phyloP scores from a whole-genome alignment of 805 yeast species.

The Metschnikowia matae region DNA sequence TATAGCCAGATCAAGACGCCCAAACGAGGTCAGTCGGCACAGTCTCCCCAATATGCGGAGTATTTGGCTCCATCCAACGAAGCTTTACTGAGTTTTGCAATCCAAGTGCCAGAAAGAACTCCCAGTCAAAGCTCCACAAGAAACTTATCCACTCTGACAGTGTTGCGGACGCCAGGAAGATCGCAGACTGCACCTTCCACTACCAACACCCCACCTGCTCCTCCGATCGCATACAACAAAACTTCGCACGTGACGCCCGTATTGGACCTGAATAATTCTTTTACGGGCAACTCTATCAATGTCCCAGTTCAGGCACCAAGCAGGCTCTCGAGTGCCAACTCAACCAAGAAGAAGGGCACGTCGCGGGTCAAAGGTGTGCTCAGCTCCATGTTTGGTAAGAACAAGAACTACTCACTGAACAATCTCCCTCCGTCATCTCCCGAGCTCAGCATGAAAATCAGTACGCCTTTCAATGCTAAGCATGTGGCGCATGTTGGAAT shows the following conservation, averaged over 20 bases:
- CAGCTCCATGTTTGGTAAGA: slow-evolving; percentile 46
- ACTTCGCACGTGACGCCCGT: slow-evolving; percentile 23
- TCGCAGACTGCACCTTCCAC: neutral
- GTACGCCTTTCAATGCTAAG: slow-evolving; percentile 88
- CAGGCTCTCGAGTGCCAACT: slow-evolving; percentile 4
- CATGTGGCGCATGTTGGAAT: slow-evolving; percentile 93
- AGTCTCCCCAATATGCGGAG: neutral
- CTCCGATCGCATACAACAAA: slow-evolving; percentile 4
- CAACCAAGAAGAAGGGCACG: slow-evolving; percentile 33
- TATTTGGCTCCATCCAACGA: neutral
- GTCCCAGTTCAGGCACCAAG: slow-evolving; percentile 11
- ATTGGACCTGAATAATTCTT: slow-evolving; percentile 16
- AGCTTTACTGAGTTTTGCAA: neutral
- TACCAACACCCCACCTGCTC: neutral
- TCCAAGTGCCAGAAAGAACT: neutral
- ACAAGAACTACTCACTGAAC: slow-evolving; percentile 7
- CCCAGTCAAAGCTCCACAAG: neutral
- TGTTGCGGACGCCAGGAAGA: neutral
- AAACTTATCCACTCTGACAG: neutral
- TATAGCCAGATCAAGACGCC: neutral
- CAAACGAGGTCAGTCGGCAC: neutral
- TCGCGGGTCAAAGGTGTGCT: slow-evolving; percentile 58
- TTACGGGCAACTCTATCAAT: slow-evolving; percentile 1
- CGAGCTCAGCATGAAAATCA: slow-evolving; percentile 51
- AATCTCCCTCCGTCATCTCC: slow-evolving; percentile 11